Evolutionary conservation across 371 early-diverging fungal species (phyloP).

Genomic region (Nematocida minor): DNA sequence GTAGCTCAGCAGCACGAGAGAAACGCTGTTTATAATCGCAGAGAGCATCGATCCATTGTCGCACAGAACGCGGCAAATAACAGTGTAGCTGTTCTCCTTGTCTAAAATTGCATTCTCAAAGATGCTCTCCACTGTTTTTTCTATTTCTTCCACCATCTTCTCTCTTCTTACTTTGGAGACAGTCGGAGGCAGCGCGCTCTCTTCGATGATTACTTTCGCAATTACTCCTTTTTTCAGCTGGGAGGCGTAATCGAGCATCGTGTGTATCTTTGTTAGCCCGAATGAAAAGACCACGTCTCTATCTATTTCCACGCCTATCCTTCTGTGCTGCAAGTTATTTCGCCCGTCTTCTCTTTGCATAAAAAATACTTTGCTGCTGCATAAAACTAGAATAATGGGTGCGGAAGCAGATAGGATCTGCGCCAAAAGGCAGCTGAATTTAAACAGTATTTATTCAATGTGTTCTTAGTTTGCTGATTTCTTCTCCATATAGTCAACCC

Average conservation of each 20-base stretch:
- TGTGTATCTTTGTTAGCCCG: conserved; percentile 8
- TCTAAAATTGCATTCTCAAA: conserved; percentile 16
- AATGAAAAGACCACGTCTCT: not conserved
- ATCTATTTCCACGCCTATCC: not conserved
- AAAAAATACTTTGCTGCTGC: not conserved
- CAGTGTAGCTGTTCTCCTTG: not conserved
- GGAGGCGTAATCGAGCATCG: not conserved
- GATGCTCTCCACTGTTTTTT: not conserved
- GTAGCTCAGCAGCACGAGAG: not conserved
- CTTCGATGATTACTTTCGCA: not conserved
- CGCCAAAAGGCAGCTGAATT: not conserved
- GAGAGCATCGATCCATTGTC: conserved; percentile 27
- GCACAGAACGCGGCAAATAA: not conserved
- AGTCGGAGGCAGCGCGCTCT: not conserved
- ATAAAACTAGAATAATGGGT: not conserved
- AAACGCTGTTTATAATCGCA: conserved; percentile 18
- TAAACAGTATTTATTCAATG: not conserved
- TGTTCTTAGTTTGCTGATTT: not conserved
- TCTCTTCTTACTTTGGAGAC: not conserved
- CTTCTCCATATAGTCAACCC: conserved; percentile 20
- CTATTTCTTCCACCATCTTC: conserved; percentile 4
- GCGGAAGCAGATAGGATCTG: too few relatives aligned
- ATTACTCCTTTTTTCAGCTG: conserved; percentile 5
- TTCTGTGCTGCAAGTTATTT: conserved; percentile 6
- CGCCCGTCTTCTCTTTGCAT: conserved; percentile 36